These are phyloP conservation scores for Leptographium galeiforme DNA, from an alignment of 2,329 filamentous ascomycete species.

Conservation along the genomic window DNA sequence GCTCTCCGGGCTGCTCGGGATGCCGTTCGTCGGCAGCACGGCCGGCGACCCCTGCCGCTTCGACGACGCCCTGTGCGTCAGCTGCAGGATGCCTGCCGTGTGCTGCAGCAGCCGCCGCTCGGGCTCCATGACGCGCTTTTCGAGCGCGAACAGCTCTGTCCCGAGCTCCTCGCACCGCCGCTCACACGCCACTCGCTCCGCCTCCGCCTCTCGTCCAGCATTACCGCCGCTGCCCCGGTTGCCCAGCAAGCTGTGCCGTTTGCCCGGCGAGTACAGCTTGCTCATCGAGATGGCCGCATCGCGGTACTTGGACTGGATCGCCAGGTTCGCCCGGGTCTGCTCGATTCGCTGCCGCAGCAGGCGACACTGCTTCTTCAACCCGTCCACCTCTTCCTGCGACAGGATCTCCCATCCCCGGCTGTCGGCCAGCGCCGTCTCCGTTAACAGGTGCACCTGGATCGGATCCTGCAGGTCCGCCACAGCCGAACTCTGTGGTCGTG, in stretches of 20 bases:
- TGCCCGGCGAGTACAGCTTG: conserved; percentile 56
- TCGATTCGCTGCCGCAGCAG: conserved; percentile 65
- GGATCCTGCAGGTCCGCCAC: conserved; percentile 52
- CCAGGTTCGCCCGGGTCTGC: conserved; percentile 67
- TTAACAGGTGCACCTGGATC: conserved; percentile 80
- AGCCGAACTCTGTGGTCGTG: conserved; percentile 39
- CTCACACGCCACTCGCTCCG: conserved; percentile 60
- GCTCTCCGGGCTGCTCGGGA: conserved; percentile 65
- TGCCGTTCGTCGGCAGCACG: conserved; percentile 34
- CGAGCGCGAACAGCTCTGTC: conserved; percentile 63
- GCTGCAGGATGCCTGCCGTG: conserved; percentile 80
- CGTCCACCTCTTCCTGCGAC: conserved; percentile 82
- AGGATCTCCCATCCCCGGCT: conserved; percentile 75
- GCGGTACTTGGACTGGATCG: conserved; percentile 83
- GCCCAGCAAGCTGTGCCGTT: conserved; percentile 30
- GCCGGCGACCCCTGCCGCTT: conserved; percentile 26
- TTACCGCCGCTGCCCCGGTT: conserved; percentile 32
- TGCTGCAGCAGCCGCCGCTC: conserved; percentile 72
- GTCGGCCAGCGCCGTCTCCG: conserved; percentile 85
- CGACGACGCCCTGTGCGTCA: conserved; percentile 65
- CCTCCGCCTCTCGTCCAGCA: conserved; percentile 49
- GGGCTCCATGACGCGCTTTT: conserved; percentile 61
- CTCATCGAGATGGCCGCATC: conserved; percentile 84
- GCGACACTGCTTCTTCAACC: conserved; percentile 74
- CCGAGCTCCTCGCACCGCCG: conserved; percentile 78